Evolutionary conservation across 495 filamentous ascomycete species (phyloP), one percentile per base, ranked within the genome.

Genomic region (Penicillium canescens): DNA sequence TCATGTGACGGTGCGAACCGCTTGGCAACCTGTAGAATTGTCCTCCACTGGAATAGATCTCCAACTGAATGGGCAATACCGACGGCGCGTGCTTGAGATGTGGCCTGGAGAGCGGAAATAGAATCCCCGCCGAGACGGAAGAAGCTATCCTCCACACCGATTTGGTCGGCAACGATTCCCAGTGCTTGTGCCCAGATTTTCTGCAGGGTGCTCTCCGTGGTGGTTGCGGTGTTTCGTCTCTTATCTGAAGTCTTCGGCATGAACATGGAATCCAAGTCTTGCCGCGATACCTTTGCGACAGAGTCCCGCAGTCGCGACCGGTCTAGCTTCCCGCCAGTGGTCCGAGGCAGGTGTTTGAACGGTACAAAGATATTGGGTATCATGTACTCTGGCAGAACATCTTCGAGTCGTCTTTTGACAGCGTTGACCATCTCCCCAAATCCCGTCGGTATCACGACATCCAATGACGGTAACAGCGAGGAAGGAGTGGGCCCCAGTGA

Each of bases 101-200:
- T 72, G 2, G 60, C 34, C 38, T 55, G 54, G 57, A 73, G 66
- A 11, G 70, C 68, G 7, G 50, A 39, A 18, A 73, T 57, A 4
- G 70, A 73, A 40, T 71, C 62, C 5, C 70, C 70, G 10, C 70
- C 70, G 21, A 66, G 46, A 16, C 47, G 21, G 36, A 73, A 60
- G 54, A 73, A 68, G 42, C 56, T 57, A 43, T 66, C 54, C 9
- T 66, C 52, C 1, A 43, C 33, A 4, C 46, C 52, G 34, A 76
- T 66, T 1, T 57, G 24, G 0, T 54, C 54, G 1, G 55, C 38
- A 3, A 56, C 23, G 2, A 74, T 57, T 1, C 62, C 65, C 2
- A 79, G 48, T 2, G 68, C 58, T 1, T 50, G 13, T 13, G 61
- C 8, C 74, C 72, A 78, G 18, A 75, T 55, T 0, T 49, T 23